These are phyloP conservation scores for Rhodotorula taiwanensis DNA, from an alignment of 768 basidiomycete genomes.

Conservation along the genomic window DNA sequence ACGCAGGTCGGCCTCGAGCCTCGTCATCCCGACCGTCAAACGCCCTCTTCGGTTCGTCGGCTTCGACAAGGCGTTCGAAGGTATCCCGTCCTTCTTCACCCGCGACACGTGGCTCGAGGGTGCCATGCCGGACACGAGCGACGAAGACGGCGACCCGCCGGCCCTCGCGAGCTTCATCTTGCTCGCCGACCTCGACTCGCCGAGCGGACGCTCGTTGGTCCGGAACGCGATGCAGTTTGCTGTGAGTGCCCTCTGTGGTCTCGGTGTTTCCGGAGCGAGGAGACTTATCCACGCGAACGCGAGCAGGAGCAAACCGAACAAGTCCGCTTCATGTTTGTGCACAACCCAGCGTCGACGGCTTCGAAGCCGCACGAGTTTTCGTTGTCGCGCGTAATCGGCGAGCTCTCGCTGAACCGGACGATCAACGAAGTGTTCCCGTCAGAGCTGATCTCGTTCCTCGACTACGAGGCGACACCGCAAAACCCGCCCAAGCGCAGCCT, in stretches of 20 bases:
- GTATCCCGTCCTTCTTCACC: not conserved
- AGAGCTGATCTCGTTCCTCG: slow-evolving; percentile 22
- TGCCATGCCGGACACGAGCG: not conserved
- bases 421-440: slow-evolving; percentile 46
- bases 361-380: slow-evolving; percentile 2
- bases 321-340: slow-evolving; percentile 53
- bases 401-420: slow-evolving; percentile 49
- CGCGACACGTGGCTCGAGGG: slow-evolving; percentile 21
- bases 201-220: slow-evolving; percentile 55
- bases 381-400: slow-evolving; percentile 49
- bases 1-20: not conserved
- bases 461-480: slow-evolving; percentile 4
- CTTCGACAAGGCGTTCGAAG: slow-evolving; percentile 12
- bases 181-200: slow-evolving; percentile 69
- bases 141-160: slow-evolving; percentile 14
- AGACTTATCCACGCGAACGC: slow-evolving; percentile 42
- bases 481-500: slow-evolving; percentile 17
- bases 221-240: slow-evolving; percentile 60
- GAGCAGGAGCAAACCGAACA: slow-evolving; percentile 3
- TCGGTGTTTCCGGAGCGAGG: slow-evolving; percentile 43
- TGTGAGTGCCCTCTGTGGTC: slow-evolving; percentile 47
- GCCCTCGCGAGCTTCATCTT: slow-evolving; percentile 50
- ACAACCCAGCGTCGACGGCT: slow-evolving; percentile 52
- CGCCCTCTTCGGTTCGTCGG: slow-evolving; percentile 22
- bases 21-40: slow-evolving; percentile 1